Conservation (phyloP, 2,329 filamentous ascomycete species). For the Hypoxylon sp. region DNA sequence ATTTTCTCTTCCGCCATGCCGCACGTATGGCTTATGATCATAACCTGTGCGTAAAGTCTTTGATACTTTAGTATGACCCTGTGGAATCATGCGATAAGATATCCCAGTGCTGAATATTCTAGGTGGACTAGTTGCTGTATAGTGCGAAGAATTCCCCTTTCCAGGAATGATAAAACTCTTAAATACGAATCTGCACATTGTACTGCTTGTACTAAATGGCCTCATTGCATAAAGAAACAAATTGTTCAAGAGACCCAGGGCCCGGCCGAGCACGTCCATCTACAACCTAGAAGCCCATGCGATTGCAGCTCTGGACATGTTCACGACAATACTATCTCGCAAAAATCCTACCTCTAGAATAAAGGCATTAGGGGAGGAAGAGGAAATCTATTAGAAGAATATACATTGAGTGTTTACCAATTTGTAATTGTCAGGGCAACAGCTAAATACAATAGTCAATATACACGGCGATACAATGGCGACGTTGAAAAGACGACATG, state of each 20-base stretch:
- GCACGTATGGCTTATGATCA: background rate
- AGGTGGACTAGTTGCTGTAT: background rate
- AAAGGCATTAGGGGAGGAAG: background rate
- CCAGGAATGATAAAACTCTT: background rate
- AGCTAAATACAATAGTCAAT: background rate
- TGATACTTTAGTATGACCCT: conserved; percentile 6
- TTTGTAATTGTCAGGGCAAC: conserved; percentile 9
- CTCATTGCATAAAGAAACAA: too few species aligned
- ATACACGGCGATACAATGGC: background rate
- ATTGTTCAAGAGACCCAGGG: too few species aligned
- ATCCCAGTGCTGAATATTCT: background rate
- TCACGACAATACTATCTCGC: conserved; percentile 1
- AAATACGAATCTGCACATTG: background rate
- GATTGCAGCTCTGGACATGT: background rate
- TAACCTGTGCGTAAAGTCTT: background rate
- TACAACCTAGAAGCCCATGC: background rate
- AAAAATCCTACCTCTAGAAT: background rate
- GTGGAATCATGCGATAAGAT: background rate
- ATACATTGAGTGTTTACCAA: background rate
- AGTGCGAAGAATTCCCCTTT: conserved; percentile 2
- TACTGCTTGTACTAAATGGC: background rate
- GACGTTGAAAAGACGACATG: conserved; percentile 20
- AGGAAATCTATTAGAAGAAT: background rate
- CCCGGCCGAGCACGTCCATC: background rate
- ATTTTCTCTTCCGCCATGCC: background rate